Evolutionary conservation across 768 basidiomycete species (phyloP), one percentile per base, ranked within the genome.

Genomic region (Lactarius hatsudake): DNA sequence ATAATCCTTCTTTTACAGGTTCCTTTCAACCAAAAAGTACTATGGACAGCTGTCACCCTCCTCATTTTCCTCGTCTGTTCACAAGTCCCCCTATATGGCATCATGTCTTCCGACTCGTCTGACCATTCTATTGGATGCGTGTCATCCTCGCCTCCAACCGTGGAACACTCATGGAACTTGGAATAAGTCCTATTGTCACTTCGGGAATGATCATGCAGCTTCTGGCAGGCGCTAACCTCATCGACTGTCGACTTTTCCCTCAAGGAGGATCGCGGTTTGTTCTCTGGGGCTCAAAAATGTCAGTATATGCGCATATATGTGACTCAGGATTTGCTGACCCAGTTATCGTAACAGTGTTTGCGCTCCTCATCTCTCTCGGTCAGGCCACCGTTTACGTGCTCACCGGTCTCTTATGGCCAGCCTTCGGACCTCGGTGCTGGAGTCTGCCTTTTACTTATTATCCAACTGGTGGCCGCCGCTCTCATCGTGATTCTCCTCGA

Each of bases 181-280:
- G 97, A 67, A 98, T 98, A 73, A 96, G 89, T 34, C 97, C 97
- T 48, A 97, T 98, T 75, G 87, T 98, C 76, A 99, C 97, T 12
- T 93, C 91, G 61, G 97, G 97, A 74, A 98, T 98, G 96, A 99
- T 98, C 78, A 98, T 99, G 93, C 97, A 99, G 79, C 89, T 99
- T 54, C 84, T 99, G 69, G 95, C 96, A 20, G 97, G 97, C 64
- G 96, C 97, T 48, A 98, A 94, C 78, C 82, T 99, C 74, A 93
- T 99, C 75, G 96, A 99, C 63, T n/a, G 93, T 99, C 72, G 97
- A 99, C 81, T 98, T 98, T 74, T 87, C 87, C 65, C 80, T 99
- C 74, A 98, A 98, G 83, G 97, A 99, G 78, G 97, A 99, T 76
- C 83, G 97, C 38, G 94, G 94, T 18, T 81, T 98, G 62, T 98